A percentile compares a stretch with the other conserved stretches of the same genome.
phyloP scores from a whole-genome alignment of 1,139 yeast species.

The Geotrichum klebahnii region DNA sequence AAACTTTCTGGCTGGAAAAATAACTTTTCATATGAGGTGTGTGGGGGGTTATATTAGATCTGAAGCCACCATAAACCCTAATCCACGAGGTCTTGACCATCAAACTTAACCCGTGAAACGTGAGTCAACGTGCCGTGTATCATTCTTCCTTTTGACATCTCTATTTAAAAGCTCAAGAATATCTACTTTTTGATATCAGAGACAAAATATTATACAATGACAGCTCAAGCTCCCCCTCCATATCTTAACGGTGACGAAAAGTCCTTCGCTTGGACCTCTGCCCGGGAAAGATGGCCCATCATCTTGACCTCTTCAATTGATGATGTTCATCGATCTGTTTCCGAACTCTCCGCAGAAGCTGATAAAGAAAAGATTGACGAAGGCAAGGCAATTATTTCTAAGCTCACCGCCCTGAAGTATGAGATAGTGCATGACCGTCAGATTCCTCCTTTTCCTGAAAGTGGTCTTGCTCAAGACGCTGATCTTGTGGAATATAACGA shows the following conservation, averaged over 20 bases:
- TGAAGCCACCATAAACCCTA: too few relatives aligned
- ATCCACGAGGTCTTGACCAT: too few relatives aligned
- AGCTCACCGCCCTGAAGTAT: constrained; percentile 38
- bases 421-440: constrained; percentile 36
- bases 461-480: constrained; percentile 27
- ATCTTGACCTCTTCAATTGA: constrained; percentile 64
- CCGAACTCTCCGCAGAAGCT: constrained; percentile 25
- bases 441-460: constrained; percentile 27
- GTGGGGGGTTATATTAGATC: too few relatives aligned
- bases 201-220: not conserved
- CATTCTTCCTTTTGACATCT: not conserved
- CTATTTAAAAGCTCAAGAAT: too few relatives aligned
- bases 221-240: constrained; percentile 26
- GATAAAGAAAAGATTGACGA: constrained; percentile 31
- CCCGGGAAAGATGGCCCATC: constrained; percentile 80
- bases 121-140: not conserved
- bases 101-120: too few relatives aligned
- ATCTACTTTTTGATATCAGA: not conserved
- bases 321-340: constrained; percentile 48
- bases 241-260: constrained; percentile 58
- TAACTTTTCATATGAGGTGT: too few relatives aligned
- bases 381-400: constrained; percentile 39
- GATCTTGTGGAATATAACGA: constrained; percentile 39
- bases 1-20: too few relatives aligned
- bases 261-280: constrained; percentile 81